Evolutionary conservation across 1,284 basidiomycete species (phyloP).

Genomic region (Ganoderma sinense): DNA sequence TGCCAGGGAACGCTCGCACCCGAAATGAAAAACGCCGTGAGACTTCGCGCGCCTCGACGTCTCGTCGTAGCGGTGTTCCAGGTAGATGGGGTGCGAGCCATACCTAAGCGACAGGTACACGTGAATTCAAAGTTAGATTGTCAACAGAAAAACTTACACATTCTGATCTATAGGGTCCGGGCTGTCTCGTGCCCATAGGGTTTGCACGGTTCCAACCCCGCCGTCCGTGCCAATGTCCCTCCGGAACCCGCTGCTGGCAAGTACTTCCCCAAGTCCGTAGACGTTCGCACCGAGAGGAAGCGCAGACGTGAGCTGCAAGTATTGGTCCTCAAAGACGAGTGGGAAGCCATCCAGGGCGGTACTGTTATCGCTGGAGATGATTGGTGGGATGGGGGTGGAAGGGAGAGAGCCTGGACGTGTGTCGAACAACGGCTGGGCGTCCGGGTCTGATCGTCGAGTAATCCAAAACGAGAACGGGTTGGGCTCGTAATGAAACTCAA

Average conservation of each 20-base stretch:
- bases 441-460: constrained; percentile 66
- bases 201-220: constrained; percentile 67
- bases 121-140: constrained; percentile 11
- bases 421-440: constrained; percentile 73
- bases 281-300: constrained; percentile 74
- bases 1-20: constrained; percentile 71
- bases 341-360: constrained; percentile 66
- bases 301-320: constrained; percentile 71
- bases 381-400: constrained; percentile 57
- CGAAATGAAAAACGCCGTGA: constrained; percentile 76
- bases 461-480: constrained; percentile 84
- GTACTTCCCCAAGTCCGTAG: constrained; percentile 81
- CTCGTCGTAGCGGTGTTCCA: constrained; percentile 67
- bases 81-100: constrained; percentile 73
- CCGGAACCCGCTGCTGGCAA: constrained; percentile 72
- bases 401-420: constrained; percentile 69
- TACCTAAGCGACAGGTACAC: constrained; percentile 51
- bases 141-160: constrained; percentile 15
- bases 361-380: constrained; percentile 52
- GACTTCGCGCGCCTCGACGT: constrained; percentile 58
- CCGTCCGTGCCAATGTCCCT: constrained; percentile 63
- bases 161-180: constrained; percentile 29
- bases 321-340: constrained; percentile 82
- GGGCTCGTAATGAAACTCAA: constrained; percentile 72
- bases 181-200: constrained; percentile 65